These are phyloP conservation scores for Acacia concinna DNA, from an alignment of 331 rosid species.

Conservation along the genomic window DNA sequence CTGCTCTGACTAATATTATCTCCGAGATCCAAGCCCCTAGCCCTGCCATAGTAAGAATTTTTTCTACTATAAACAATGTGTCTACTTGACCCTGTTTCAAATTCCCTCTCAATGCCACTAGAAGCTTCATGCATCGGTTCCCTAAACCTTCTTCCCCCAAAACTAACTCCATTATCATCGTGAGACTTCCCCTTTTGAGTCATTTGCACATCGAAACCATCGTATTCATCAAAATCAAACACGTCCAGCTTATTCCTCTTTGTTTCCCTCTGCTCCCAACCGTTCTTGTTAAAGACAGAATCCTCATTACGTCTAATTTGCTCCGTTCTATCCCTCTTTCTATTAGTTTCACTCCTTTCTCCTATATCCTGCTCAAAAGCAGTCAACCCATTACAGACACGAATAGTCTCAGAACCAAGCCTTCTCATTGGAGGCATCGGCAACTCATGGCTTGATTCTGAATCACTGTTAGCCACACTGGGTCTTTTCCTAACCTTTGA, in stretches of 20 bases:
- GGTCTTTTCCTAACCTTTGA: slow-evolving; percentile 61
- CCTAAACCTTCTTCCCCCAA: slow-evolving; percentile 55
- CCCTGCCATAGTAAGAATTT: slow-evolving; percentile 46
- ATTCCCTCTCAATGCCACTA: slow-evolving; percentile 57
- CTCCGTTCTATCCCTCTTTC: slow-evolving; percentile 66
- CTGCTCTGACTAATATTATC: slow-evolving; percentile 47
- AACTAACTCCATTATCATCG: slow-evolving; percentile 40
- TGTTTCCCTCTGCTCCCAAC: slow-evolving; percentile 52
- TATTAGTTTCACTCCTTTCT: slow-evolving; percentile 46
- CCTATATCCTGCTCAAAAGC: slow-evolving; percentile 49
- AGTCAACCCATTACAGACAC: slow-evolving; percentile 68
- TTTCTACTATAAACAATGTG: slow-evolving; percentile 56
- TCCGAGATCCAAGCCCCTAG: slow-evolving; percentile 41
- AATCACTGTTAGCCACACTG: slow-evolving; percentile 59
- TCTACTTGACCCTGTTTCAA: slow-evolving; percentile 59
- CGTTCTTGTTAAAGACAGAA: slow-evolving; percentile 33
- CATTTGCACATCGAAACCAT: slow-evolving; percentile 41
- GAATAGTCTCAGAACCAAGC: slow-evolving; percentile 70
- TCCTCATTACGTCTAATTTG: slow-evolving; percentile 48
- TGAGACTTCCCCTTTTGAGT: slow-evolving; percentile 50
- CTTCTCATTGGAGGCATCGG: slow-evolving; percentile 52
- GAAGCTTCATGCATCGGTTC: slow-evolving; percentile 59
- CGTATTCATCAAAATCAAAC: slow-evolving; percentile 73
- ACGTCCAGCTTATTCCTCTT: slow-evolving; percentile 61
- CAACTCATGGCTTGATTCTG: slow-evolving; percentile 75